These are phyloP conservation scores for Plantago elongata DNA, from an alignment of 257 asterid genomes.

Conservation along the genomic window DNA sequence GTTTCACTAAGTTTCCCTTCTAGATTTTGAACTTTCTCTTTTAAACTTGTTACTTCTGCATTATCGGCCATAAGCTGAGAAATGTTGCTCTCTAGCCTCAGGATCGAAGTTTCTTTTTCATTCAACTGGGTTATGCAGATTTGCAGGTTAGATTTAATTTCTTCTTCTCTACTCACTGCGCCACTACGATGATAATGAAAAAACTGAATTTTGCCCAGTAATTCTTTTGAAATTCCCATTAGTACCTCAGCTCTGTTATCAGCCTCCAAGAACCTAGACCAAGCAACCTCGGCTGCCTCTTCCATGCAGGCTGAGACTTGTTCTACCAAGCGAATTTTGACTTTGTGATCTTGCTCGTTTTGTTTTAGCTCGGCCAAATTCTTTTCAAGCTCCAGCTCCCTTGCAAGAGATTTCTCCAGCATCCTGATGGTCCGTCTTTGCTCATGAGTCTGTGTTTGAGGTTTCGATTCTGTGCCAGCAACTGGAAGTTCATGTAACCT, in stretches of 20 bases:
- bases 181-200: slow-evolving; percentile 24
- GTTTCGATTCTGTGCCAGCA: slow-evolving; percentile 34
- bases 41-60: slow-evolving; percentile 42
- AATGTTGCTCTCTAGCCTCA: slow-evolving; percentile 35
- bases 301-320: slow-evolving; percentile 79
- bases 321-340: slow-evolving; percentile 54
- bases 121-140: slow-evolving; percentile 36
- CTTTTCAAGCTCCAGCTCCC: slow-evolving; percentile 81
- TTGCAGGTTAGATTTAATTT: slow-evolving; percentile 31
- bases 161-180: slow-evolving; percentile 43
- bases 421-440: slow-evolving; percentile 55
- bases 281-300: slow-evolving; percentile 85
- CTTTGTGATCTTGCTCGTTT: slow-evolving; percentile 71
- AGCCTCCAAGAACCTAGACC: slow-evolving; percentile 84
- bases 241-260: slow-evolving; percentile 70
- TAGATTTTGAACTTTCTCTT: slow-evolving; percentile 38
- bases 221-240: slow-evolving; percentile 75
- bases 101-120: slow-evolving; percentile 39
- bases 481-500: slow-evolving; percentile 32
- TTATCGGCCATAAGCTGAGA: slow-evolving; percentile 37
- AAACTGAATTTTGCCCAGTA: slow-evolving; percentile 44
- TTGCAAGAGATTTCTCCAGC: slow-evolving; percentile 45
- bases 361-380: slow-evolving; percentile 49
- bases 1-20: slow-evolving; percentile 42
- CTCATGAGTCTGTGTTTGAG: slow-evolving; percentile 41